Base-by-base conservation (phyloP, 2,329 filamentous ascomycete species). In the Arthrinium puccinioides region DNA sequence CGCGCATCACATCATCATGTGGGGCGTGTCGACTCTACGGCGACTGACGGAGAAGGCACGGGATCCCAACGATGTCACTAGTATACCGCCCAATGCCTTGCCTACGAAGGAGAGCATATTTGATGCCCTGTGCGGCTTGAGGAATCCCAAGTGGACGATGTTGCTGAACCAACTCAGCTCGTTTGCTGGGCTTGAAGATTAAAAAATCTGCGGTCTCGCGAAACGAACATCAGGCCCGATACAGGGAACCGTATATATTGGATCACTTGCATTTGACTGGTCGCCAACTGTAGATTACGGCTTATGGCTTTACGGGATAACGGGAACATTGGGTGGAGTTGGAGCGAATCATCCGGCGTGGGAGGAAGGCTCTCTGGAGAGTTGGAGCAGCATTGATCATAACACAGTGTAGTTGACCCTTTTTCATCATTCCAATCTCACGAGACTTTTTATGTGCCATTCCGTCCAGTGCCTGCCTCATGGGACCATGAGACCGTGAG, bases 121-220 rank as follows among this genome's bases (percentile, higher is more conserved):
- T 27, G 74, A 76, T 13, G 78, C 80, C 14, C 61, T 88, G 49
- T 72, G 79, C 48, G 79, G 45, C 19, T 48, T 85, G 61, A 71
- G 74, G 45, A 78, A 72, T 25, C 64, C 67, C 2, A 74, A 78
- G 48, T 77, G 75, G 67, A 66, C 78, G 34, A 76, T 75, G 46
- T 69, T 88, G 48, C 61, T 89, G 42, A 77, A 77, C 51, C 77
- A 87, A 50, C 59, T 89, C 42, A 78, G 82, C 52, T 71, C 74
- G 33, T 84, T 78, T 61, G 74, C 75, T 30, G 69, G 52, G 26
- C 40, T 58, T 34, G 54, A 57, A 38, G 44, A 35, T 28, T 42
- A 36, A 35, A 13, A 24, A 11, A n/a, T 21, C 21, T 15, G 21
- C 19, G 20, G 37, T 15, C n/a, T 29, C 4, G 25, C 25, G 6